A percentile compares a stretch with the other conserved stretches of the same genome.
phyloP scores from a whole-genome alignment of 768 basidiomycete genomes.

The Boletus rubropictus region DNA sequence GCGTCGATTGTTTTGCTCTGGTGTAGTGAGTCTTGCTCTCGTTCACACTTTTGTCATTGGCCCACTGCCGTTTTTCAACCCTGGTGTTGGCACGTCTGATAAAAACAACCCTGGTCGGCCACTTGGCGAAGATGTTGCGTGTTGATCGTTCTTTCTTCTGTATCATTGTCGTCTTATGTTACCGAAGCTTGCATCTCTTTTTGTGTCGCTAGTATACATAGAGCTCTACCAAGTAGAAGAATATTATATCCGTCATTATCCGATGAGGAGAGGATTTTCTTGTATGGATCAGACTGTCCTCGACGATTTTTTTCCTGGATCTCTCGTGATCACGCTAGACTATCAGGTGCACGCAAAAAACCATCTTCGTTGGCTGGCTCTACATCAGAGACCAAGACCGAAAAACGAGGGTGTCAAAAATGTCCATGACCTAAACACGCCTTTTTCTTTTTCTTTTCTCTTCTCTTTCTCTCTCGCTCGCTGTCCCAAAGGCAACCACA shows the following conservation, averaged over 20 bases:
- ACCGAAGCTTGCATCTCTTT: constrained; percentile 6
- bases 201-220: neutral
- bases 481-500: neutral
- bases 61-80: too few relatives aligned
- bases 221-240: constrained; percentile 4
- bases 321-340: neutral
- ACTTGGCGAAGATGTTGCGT: neutral
- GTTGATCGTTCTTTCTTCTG: constrained; percentile 3
- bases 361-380: neutral
- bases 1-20: constrained; percentile 28
- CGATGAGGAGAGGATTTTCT: neutral
- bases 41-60: neutral
- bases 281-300: neutral
- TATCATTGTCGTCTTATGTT: neutral
- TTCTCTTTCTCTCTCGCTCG: neutral
- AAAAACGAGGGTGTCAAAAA: neutral
- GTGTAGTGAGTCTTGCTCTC: constrained; percentile 5
- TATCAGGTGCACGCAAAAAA: neutral
- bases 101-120: too few relatives aligned
- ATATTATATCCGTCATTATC: constrained; percentile 13
- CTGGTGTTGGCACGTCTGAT: neutral
- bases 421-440: neutral
- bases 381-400: neutral
- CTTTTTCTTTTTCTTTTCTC: neutral
- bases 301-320: too few relatives aligned